Conservation (phyloP, 2,329 filamentous ascomycete genomes). For the Talaromyces sp. region DNA sequence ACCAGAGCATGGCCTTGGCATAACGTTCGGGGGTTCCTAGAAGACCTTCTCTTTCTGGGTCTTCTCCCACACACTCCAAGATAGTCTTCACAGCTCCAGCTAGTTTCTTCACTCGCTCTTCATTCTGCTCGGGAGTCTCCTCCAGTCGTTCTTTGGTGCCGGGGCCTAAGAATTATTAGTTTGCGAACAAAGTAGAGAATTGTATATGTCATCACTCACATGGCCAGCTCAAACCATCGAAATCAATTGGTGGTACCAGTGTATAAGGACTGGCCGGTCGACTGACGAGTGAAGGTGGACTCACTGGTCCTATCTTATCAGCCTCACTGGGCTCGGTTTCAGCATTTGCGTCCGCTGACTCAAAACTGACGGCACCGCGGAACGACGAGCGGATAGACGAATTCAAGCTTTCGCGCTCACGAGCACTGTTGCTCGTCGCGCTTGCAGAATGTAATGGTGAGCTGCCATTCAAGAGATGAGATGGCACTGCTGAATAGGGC, state of each 20-base stretch:
- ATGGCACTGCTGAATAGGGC: conserved; percentile 51
- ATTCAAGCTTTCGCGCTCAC: conserved; percentile 54
- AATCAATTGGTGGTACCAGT: conserved; percentile 46
- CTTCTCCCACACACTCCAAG: conserved; percentile 61
- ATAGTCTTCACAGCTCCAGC: conserved; percentile 59
- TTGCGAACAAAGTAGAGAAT: neutral
- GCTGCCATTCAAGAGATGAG: conserved; percentile 53
- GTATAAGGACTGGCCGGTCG: conserved; percentile 49
- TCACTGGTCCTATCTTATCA: conserved; percentile 48
- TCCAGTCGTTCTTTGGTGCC: conserved; percentile 51
- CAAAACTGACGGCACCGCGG: conserved; percentile 30
- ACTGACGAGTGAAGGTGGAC: conserved; percentile 49
- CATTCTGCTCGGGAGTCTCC: conserved; percentile 54
- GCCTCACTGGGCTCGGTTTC: conserved; percentile 12
- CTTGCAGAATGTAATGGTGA: conserved; percentile 44
- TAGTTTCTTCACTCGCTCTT: conserved; percentile 55
- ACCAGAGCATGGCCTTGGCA: conserved; percentile 90
- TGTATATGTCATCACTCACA: conserved; percentile 37
- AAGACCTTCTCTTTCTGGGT: conserved; percentile 59
- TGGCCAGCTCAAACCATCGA: conserved; percentile 50
- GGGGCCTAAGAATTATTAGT: conserved; percentile 28
- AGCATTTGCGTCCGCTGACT: conserved; percentile 19
- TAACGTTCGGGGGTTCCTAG: conserved; percentile 74
- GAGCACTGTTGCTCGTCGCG: conserved; percentile 32
- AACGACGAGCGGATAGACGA: conserved; percentile 57